A percentile compares a stretch with the other conserved stretches of the same genome.
Evolutionary conservation across 1,284 basidiomycete genomes (phyloP).

Genomic region (Marasmius tenuissimus): DNA sequence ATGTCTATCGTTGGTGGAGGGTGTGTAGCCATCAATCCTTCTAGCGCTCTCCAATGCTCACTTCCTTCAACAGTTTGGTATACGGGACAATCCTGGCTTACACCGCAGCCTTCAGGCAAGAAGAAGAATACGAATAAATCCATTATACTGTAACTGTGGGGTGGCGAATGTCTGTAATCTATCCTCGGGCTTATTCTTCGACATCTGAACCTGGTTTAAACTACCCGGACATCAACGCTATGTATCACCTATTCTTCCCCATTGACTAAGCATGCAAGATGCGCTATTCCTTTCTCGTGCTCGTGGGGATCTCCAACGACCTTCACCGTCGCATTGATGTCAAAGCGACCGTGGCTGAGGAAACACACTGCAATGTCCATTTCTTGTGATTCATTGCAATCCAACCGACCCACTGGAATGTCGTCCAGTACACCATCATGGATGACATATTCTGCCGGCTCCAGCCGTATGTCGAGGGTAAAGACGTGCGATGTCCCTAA

Average conservation of each 20-base stretch:
- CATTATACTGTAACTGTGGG: conserved; percentile 16
- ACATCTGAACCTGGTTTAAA: not conserved
- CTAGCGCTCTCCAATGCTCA: conserved; percentile 11
- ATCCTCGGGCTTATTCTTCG: not conserved
- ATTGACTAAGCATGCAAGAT: conserved; percentile 35
- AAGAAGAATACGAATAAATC: conserved; percentile 67
- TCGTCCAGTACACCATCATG: conserved; percentile 66
- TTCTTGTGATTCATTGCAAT: conserved; percentile 49
- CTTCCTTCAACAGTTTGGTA: conserved; percentile 59
- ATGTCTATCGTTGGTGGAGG: conserved; percentile 96
- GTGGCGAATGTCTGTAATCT: conserved; percentile 12
- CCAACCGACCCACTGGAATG: conserved; percentile 58
- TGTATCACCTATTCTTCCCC: conserved; percentile 8
- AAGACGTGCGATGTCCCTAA: conserved; percentile 52
- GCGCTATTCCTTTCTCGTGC: conserved; percentile 34
- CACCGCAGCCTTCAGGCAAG: conserved; percentile 79
- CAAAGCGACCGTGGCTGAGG: conserved; percentile 72
- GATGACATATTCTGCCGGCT: conserved; percentile 64
- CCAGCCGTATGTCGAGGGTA: conserved; percentile 52
- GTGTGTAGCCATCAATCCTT: conserved; percentile 40
- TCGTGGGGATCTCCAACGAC: conserved; percentile 30
- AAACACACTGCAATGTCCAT: conserved; percentile 71
- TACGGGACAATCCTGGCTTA: conserved; percentile 94
- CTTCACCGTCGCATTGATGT: conserved; percentile 60
- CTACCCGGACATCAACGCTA: not conserved